Percentiles rank a stretch among this genome's conserved stretches.
These are phyloP conservation scores for Eurotiales sp. DNA, from an alignment of 2,329 filamentous ascomycete species.

Conservation along the genomic window DNA sequence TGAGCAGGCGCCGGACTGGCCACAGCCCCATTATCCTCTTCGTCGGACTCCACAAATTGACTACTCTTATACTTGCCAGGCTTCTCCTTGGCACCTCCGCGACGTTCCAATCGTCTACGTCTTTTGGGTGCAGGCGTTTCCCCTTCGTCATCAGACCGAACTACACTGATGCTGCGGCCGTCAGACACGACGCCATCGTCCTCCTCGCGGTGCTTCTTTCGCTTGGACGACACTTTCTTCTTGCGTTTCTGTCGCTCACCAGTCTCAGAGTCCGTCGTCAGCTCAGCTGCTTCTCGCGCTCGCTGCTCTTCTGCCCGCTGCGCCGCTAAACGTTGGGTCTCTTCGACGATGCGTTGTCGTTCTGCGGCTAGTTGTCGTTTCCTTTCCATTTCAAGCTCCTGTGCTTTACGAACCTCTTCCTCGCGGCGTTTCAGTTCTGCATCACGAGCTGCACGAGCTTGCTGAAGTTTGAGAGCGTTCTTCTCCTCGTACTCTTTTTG, in stretches of 20 bases:
- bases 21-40: slow-evolving; percentile 42
- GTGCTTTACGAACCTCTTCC: slow-evolving; percentile 65
- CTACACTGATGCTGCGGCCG: slow-evolving; percentile 26
- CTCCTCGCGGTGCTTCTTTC: slow-evolving; percentile 61
- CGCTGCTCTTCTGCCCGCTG: slow-evolving; percentile 68
- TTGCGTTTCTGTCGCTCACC: slow-evolving; percentile 70
- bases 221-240: slow-evolving; percentile 58
- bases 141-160: slow-evolving; percentile 32
- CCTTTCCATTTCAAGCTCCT: slow-evolving; percentile 67
- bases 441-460: slow-evolving; percentile 75
- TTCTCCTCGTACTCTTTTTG: slow-evolving; percentile 91
- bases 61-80: slow-evolving; percentile 75
- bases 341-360: slow-evolving; percentile 72
- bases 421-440: slow-evolving; percentile 74
- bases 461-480: slow-evolving; percentile 81
- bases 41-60: slow-evolving; percentile 72
- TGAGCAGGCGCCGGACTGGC: slow-evolving; percentile 27
- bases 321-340: slow-evolving; percentile 69
- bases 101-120: slow-evolving; percentile 58
- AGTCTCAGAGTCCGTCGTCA: slow-evolving; percentile 77
- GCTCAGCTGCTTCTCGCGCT: slow-evolving; percentile 67
- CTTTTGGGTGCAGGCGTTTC: slow-evolving; percentile 49
- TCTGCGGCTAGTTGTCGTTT: slow-evolving; percentile 83
- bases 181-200: slow-evolving; percentile 31
- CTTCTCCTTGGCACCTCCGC: slow-evolving; percentile 34